Base-by-base conservation (phyloP, 2,329 filamentous ascomycete genomes). In the Ophiocordyceps australis region DNA sequence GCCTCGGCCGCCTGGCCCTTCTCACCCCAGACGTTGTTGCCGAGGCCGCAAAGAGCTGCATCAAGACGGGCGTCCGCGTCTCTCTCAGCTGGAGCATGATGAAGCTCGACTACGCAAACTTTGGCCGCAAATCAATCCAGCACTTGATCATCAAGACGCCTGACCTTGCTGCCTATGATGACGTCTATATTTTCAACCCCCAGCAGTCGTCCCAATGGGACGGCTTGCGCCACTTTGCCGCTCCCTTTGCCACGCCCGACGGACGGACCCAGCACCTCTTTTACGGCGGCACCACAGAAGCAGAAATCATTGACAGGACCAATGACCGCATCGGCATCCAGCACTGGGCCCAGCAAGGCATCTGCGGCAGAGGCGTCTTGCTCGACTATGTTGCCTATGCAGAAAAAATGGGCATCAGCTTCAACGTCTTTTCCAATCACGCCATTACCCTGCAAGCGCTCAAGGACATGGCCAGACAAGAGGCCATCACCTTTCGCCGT, bases 81-180 rank as follows among this genome's bases (percentile, higher is more conserved):
- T 57, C 57, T 8, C 48, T 71, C 20, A 55, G 55, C 15, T 70
- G 65, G 65, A 57, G 63, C 14, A 39, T 70, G 31, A 58, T 54
- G 13, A 68, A 69, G 35, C 44, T 68, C 3, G 61, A 69, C 30
- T 54, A 59, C 34, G 59, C 64, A 2, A 59, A 61, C 31, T 59
- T 68, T 34, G 55, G 56, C 22, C 53, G 65, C 3, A 54, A 57
- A 18, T 54, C 57, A 7, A 59, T 57, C 26, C 43, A 57, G 17
- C 63, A 66, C 34, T 52, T 53, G 28, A 59, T 68, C 28, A 47
- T 62, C 1, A 51, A 57, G 9, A 30, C 65, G 11, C 42, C 65
- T 7, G 49, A 51, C 8, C 54, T 59, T 8, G 40, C 51, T 1
- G 55, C 53, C 5, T 64, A 59, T 35, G 58, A 63, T 35, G 59